Evolutionary conservation across 352 stramenopile species (phyloP).

Genomic region (Pythium chondricola): DNA sequence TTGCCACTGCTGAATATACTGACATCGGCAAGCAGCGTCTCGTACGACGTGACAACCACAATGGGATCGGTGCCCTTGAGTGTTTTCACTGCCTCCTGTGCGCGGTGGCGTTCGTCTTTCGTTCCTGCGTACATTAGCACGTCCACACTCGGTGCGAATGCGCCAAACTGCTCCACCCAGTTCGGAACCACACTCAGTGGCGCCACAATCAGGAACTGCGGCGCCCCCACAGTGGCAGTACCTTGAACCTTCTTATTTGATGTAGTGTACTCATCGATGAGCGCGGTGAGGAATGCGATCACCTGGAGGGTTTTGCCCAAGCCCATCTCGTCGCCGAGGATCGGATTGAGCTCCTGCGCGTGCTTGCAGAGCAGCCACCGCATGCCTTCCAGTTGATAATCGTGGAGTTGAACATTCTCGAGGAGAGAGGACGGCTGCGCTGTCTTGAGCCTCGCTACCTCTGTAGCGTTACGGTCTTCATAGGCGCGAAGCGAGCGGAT

Average conservation of each 20-base stretch:
- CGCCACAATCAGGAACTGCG: constrained; percentile 50
- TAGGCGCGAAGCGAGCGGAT: constrained; percentile 30
- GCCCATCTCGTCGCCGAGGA: constrained; percentile 81
- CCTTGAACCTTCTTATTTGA: neutral
- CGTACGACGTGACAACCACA: constrained; percentile 73
- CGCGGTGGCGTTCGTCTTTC: constrained; percentile 36
- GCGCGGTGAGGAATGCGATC: constrained; percentile 57
- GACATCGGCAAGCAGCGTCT: constrained; percentile 58
- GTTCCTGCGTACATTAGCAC: constrained; percentile 48
- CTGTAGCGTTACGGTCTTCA: constrained; percentile 18
- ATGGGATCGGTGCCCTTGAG: constrained; percentile 6
- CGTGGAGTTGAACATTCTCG: constrained; percentile 53
- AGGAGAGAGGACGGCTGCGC: constrained; percentile 29
- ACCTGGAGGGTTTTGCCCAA: constrained; percentile 79
- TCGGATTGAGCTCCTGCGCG: constrained; percentile 57
- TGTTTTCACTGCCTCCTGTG: constrained; percentile 12
- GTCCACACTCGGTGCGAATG: constrained; percentile 55
- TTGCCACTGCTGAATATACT: constrained; percentile 40
- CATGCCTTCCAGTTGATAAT: constrained; percentile 63
- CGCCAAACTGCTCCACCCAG: constrained; percentile 77
- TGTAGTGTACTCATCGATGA: constrained; percentile 21
- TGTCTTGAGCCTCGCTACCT: constrained; percentile 13
- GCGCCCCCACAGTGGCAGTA: neutral
- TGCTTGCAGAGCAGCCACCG: constrained; percentile 59
- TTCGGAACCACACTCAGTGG: constrained; percentile 78